Base-by-base conservation (phyloP, 164 flowering plant genomes). In the Nymphaea colorata region DNA sequence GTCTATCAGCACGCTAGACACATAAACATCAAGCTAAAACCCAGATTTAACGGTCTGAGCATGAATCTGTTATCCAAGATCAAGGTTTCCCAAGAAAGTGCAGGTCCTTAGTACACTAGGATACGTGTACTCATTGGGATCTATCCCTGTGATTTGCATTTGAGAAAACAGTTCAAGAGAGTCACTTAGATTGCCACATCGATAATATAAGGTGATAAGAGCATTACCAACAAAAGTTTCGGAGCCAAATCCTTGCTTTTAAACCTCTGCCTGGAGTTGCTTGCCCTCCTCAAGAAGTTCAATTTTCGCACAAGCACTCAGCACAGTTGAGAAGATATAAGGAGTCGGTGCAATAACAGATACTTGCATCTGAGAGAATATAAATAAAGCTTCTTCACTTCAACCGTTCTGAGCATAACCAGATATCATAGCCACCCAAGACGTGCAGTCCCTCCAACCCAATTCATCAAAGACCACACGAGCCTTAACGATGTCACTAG, bases 361-460 rank as follows among this genome's bases (percentile, higher is more conserved):
- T 62, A 43, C 43, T 41, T 18, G 70, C 76, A 73, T 68, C 64
- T 66, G 44, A 43, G 60, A 63, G 57, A 73, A 76, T 45, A 76
- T 66, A n/a, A 53, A 53, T 42, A 76, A 43, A 59, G 79, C 74
- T 65, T 73, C 76, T 67, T 73, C 74, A 41, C 70, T 71, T 41
- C 41, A 42, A 2, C 76, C 74, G 68, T 73, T 76, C 43, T 70
- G 72, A 62, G 79, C 68, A 60, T 67, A 68, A 43, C 76, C 74
- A 68, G 79, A 73, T n/a, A 77, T 77, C 72, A 77, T 73, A 59
- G 79, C 79, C 43, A 77, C 79, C 76, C 76, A 77, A 16, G 79
- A 73, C 62, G 68, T 42, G 17, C 68, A 68, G 41, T 74, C 67
- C 41, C 76, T 55, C 14, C 64, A 74, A 71, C 44, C 41, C 66